Conservation (phyloP, 192 early-diverging fungal species). For the Backusella tuberculispora region DNA sequence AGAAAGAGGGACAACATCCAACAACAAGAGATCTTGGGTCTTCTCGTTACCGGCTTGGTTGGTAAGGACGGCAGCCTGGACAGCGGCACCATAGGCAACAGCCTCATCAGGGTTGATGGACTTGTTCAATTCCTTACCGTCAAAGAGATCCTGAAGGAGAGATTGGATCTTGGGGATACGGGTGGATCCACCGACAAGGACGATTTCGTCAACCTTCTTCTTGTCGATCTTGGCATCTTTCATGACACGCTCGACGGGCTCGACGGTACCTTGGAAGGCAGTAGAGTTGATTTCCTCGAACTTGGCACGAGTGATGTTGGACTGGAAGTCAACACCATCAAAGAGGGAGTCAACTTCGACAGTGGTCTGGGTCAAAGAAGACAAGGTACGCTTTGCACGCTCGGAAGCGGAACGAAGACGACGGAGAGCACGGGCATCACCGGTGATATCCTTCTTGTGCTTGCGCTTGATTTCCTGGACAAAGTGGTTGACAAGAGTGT, state of each 20-base stretch:
- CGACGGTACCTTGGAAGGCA: no score
- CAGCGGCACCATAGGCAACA: no score
- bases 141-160: no score
- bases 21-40: slow-evolving; percentile 75
- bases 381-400: slow-evolving; percentile 77
- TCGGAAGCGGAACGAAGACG: slow-evolving; percentile 76
- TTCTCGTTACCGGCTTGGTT: slow-evolving; percentile 54
- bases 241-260: no score
- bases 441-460: slow-evolving; percentile 72
- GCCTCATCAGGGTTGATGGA: no score
- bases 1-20: slow-evolving; percentile 85
- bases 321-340: slow-evolving; percentile 74
- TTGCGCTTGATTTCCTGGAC: slow-evolving; percentile 76
- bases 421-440: slow-evolving; percentile 72
- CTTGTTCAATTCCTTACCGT: no score
- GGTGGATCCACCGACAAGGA: no score
- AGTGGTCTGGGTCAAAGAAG: slow-evolving; percentile 69
- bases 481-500: slow-evolving; percentile 92
- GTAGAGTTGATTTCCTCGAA: slow-evolving; percentile 78
- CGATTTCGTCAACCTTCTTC: no score
- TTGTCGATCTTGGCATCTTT: no score
- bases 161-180: no score
- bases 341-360: slow-evolving; percentile 78
- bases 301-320: slow-evolving; percentile 78
- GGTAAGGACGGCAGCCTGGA: no score